Evolutionary conservation across 1,284 basidiomycete genomes (phyloP).

Genomic region (Tilletia caries): DNA sequence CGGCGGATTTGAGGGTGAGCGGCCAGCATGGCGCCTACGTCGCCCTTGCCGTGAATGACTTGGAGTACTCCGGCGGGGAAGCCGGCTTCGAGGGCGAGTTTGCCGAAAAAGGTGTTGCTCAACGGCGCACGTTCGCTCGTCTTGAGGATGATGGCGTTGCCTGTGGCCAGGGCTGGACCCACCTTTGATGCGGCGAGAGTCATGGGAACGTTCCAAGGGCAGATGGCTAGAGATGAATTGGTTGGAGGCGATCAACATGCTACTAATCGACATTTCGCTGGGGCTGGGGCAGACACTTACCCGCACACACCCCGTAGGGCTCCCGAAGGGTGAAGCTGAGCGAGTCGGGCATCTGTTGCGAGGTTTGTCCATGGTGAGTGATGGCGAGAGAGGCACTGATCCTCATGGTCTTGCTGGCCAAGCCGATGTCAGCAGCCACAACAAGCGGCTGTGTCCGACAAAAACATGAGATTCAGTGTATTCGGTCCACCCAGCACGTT

Average conservation of each 20-base stretch:
- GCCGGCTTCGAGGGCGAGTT: conserved; percentile 10
- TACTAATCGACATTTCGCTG: no score
- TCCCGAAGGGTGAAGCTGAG: conserved; percentile 1
- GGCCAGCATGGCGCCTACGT: conserved; percentile 2
- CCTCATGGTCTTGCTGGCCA: not conserved
- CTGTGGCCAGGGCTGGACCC: conserved; percentile 8
- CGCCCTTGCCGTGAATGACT: conserved; percentile 14
- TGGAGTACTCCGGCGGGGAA: conserved; percentile 18
- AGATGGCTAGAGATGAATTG: not conserved
- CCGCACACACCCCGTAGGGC: not conserved
- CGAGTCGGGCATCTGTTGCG: not conserved
- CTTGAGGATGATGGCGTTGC: conserved; percentile 20
- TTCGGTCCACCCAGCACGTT: no score
- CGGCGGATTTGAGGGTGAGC: conserved; percentile 14
- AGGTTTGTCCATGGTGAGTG: not conserved
- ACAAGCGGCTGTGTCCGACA: not conserved
- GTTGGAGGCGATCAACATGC: no score
- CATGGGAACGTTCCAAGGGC: not conserved
- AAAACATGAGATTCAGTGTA: no score
- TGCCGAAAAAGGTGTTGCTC: not conserved
- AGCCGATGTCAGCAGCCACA: not conserved
- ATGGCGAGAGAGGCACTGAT: not conserved
- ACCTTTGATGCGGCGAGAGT: not conserved
- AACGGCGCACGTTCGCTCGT: conserved; percentile 15
- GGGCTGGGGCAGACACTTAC: no score